Percentiles rank a stretch among this genome's conserved stretches.
Evolutionary conservation across 108 stramenopile genomes (phyloP).

Genomic region (Phaeodactylum tricornutum): DNA sequence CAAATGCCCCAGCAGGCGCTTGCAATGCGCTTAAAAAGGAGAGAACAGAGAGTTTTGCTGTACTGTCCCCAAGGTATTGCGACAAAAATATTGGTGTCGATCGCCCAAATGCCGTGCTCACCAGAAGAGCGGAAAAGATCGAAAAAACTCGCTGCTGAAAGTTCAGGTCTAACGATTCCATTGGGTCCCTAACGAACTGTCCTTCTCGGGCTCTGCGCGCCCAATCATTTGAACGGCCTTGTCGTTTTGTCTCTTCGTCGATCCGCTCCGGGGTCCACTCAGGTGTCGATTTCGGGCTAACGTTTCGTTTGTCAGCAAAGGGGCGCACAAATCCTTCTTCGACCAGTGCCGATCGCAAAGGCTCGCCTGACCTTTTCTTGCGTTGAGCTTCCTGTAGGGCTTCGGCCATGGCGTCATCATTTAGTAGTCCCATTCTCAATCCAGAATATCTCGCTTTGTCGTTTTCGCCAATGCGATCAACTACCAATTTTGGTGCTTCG

Average conservation of each 20-base stretch:
- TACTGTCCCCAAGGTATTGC: neutral
- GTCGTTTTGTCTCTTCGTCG: conserved; percentile 57
- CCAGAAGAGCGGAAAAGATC: conserved; percentile 28
- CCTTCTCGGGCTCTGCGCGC: conserved; percentile 52
- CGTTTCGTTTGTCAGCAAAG: conserved; percentile 72
- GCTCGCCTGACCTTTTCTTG: conserved; percentile 47
- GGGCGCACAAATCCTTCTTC: conserved; percentile 64
- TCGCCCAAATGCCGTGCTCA: conserved; percentile 54
- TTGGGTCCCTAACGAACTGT: conserved; percentile 59
- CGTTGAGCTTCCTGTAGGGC: conserved; percentile 39
- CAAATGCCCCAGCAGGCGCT: conserved; percentile 34
- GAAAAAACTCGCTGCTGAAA: conserved; percentile 35
- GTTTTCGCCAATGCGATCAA: conserved; percentile 62
- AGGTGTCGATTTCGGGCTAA: conserved; percentile 53
- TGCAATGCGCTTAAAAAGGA: conserved; percentile 15
- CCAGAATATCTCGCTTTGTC: conserved; percentile 67
- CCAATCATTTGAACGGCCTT: conserved; percentile 55
- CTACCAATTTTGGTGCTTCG: conserved; percentile 46
- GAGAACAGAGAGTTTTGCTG: conserved; percentile 2
- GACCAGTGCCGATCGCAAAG: conserved; percentile 34
- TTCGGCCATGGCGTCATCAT: conserved; percentile 58
- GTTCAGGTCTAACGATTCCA: conserved; percentile 42
- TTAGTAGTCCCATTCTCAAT: conserved; percentile 54
- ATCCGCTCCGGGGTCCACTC: conserved; percentile 67
- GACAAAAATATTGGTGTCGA: conserved; percentile 40